Base-by-base conservation (phyloP, 2,329 filamentous ascomycete species). In the Paecilomyces sp. region DNA sequence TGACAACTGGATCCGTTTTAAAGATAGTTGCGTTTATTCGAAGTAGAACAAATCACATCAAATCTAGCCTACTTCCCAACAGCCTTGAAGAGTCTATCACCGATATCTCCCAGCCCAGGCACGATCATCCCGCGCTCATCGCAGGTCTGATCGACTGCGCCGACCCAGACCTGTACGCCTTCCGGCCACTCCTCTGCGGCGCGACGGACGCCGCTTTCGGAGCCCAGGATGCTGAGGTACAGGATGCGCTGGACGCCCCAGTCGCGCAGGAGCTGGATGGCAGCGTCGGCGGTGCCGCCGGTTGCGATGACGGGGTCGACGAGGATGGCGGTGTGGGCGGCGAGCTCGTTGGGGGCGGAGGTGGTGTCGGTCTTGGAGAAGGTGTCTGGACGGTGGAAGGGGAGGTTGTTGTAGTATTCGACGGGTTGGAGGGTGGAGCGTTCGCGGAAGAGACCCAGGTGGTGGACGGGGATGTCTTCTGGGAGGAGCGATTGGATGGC, bases 261-360 rank as follows among this genome's bases (percentile, higher is more conserved):
- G 71, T 97, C 92, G 58, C 83, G 84, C 61, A 97, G 80, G 0
- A 91, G 92, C 70, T 57, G 24, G 36, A 50, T 57, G 7, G 93
- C 93, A 0, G 93, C 93, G 31, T 86, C 88, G 60, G 90, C 90
- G 2, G 93, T 97, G 1, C 91, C 91, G 41, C 93, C 93, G 0
- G 94, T 97, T 1, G 93, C 94, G 70, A 97, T 95, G 66, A 97
- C 85, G 3, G 93, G 94, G 72, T 94, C 89, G 70, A 97, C 95
- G 4, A 55, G 54, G 28, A 55, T 89, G 61, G 92, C 92, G 12
- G 96, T 81, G 24, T 84, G 81, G 1, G 84, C 74, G 1, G 79
- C 74, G 3, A 77, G 71, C 34, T 76, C 72, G 63, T 77, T 78
- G 54, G 65, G 57, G 31, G 64, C 53, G 50, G 64, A 54, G 18